Evolutionary conservation across 2,329 filamentous ascomycete genomes (phyloP), one percentile per base, ranked within the genome.

Genomic region (Pyricularia sp.): DNA sequence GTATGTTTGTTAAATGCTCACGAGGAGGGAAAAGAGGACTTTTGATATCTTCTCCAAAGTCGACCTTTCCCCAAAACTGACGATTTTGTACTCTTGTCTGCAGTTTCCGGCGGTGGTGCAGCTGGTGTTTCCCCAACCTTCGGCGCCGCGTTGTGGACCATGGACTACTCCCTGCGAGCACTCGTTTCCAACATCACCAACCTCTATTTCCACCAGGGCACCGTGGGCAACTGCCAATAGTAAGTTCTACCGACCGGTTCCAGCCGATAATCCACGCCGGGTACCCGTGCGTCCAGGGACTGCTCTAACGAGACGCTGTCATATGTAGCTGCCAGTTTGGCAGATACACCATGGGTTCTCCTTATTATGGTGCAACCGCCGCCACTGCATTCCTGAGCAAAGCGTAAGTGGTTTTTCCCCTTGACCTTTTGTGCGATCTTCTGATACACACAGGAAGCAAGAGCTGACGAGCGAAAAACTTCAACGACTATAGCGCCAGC

Each of bases 201-300:
- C n/a, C 71, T 72, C 0, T 82, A 81, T 67, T 83, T 82, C 73
- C 81, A 83, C 68, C 78, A 80, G 13, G 77, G 81, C 16, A 83
- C 81, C 0, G 76, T 83, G 9, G 80, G 79, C 3, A 79, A 81
- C 69, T 82, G 81, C 66, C 75, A 78, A 67, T 81, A 81, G 68
- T 62, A 30, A 30, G 31, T 33, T 33, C 10, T 33, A 33, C 10
- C 31, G 31, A 12, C 31, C 8, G 12, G 3, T 33, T 12, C 31
- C 31, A 12, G 31, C 31, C 10, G 31, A 33, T 33, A 33, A 33
- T 33, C 31, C 12, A 33, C 31, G 31, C 31, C 9, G 10, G 12
- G 31, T 33, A 12, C 31, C 31, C 12, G 26, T 33, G 8, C 31
- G 3, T 33, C 9, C 31, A 16, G 30, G 16, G 9, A 30, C n/a